A percentile compares a stretch with the other conserved stretches of the same genome.
Conservation (phyloP, 768 basidiomycete genomes). For the Rhizopogon salebrosus region DNA sequence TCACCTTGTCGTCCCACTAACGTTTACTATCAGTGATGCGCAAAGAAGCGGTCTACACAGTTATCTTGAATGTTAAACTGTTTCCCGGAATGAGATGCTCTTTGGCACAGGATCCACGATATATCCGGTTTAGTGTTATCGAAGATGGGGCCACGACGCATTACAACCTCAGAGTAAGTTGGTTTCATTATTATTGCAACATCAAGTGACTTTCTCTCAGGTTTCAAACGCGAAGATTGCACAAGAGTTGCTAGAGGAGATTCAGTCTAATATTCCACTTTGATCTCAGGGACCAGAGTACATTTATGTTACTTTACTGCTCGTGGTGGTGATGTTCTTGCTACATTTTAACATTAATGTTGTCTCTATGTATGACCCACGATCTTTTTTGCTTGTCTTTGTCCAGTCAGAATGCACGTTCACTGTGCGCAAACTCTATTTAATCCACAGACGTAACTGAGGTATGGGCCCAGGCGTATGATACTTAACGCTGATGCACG, state of each 20-base stretch:
- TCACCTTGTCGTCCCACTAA: conserved; percentile 6
- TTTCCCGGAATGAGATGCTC: conserved; percentile 75
- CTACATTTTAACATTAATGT: conserved; percentile 30
- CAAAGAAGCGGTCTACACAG: conserved; percentile 75
- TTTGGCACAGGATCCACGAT: conserved; percentile 73
- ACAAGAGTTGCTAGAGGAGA: conserved; percentile 57
- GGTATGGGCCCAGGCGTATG: too few relatives aligned
- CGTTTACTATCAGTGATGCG: conserved; percentile 59
- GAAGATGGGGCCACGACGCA: conserved; percentile 56
- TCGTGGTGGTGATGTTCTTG: conserved; percentile 13
- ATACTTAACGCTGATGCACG: too few relatives aligned
- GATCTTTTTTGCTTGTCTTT: neutral
- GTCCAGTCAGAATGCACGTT: neutral
- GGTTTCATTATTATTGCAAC: conserved; percentile 3
- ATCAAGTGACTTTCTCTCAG: conserved; percentile 27
- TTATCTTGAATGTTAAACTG: conserved; percentile 69
- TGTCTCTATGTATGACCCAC: conserved; percentile 4
- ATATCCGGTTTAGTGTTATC: conserved; percentile 70
- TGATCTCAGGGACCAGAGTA: conserved; percentile 14
- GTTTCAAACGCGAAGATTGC: conserved; percentile 68
- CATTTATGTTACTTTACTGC: conserved; percentile 10
- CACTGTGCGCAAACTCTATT: too few relatives aligned
- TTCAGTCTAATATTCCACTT: conserved; percentile 37
- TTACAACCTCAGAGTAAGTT: conserved; percentile 69
- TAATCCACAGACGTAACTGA: too few relatives aligned